Percentiles rank a stretch among this genome's conserved stretches.
phyloP scores from a whole-genome alignment of 768 basidiomycete species.

The Stropharia rugosoannulata region DNA sequence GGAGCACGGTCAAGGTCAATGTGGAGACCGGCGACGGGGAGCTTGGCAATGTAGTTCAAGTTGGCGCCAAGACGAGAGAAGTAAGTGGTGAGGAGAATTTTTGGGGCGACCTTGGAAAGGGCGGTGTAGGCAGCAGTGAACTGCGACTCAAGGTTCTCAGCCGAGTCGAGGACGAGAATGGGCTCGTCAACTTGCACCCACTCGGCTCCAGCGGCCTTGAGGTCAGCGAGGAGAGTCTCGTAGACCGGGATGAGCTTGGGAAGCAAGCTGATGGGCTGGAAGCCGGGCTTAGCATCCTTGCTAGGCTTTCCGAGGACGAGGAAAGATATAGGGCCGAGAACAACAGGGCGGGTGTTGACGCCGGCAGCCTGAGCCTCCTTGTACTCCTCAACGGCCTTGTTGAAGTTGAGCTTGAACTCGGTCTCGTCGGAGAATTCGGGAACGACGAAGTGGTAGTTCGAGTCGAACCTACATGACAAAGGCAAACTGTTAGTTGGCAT shows the following conservation, averaged over 20 bases:
- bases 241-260: constrained; percentile 89
- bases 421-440: constrained; percentile 90
- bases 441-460: constrained; percentile 98
- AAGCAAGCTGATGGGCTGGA: constrained; percentile 90
- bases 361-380: constrained; percentile 92
- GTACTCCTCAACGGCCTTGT: constrained; percentile 94
- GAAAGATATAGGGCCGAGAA: constrained; percentile 95
- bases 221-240: constrained; percentile 82
- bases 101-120: constrained; percentile 80
- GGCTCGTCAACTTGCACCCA: constrained; percentile 98
- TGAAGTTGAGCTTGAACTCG: constrained; percentile 93
- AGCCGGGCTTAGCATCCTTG: constrained; percentile 79
- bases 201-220: constrained; percentile 91
- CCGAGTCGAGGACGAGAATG: constrained; percentile 88
- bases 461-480: constrained; percentile 75
- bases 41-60: constrained; percentile 83
- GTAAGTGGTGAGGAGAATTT: constrained; percentile 94
- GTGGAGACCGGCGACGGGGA: constrained; percentile 92
- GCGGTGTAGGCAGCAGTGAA: constrained; percentile 80
- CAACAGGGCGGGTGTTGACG: constrained; percentile 88
- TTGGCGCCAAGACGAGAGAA: constrained; percentile 96
- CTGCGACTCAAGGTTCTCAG: constrained; percentile 72
- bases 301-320: constrained; percentile 89
- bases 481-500: constrained; percentile 7
- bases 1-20: constrained; percentile 96